Percentiles rank a stretch among this genome's conserved stretches.
phyloP scores from a whole-genome alignment of 345 rosid species.

The thale cress (Arabidopsis thaliana) region DNA sequence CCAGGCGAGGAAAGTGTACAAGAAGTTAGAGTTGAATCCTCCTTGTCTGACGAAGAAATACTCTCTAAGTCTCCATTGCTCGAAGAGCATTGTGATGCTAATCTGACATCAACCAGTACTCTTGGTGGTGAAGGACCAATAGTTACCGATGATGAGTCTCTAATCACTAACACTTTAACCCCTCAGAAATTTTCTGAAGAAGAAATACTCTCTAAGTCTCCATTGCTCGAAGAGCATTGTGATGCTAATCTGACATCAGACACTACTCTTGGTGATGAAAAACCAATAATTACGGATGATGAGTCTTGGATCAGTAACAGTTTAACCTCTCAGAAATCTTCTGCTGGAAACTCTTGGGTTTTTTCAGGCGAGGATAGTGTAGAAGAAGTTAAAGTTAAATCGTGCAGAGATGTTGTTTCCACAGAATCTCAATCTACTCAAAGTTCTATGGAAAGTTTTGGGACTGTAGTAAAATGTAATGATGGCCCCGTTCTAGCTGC shows the following conservation, averaged over 20 bases:
- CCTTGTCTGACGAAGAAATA: not conserved
- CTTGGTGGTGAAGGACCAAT: constrained; percentile 13
- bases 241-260: constrained; percentile 30
- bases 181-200: not conserved
- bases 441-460: constrained; percentile 33
- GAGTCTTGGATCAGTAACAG: constrained; percentile 14
- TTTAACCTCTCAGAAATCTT: not conserved
- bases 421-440: constrained; percentile 32
- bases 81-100: constrained; percentile 29
- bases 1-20: constrained; percentile 2
- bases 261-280: constrained; percentile 29
- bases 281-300: constrained; percentile 15
- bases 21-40: constrained; percentile 18
- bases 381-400: constrained; percentile 16
- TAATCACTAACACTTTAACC: not conserved
- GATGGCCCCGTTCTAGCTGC: constrained; percentile 13
- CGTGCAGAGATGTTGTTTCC: constrained; percentile 16
- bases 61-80: constrained; percentile 6
- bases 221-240: constrained; percentile 29
- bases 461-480: constrained; percentile 12
- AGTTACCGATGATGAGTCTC: constrained; percentile 24
- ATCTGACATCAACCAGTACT: constrained; percentile 33
- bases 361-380: not conserved
- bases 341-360: constrained; percentile 3
- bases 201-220: not conserved